Conservation (phyloP, 1,139 yeast genomes). For the Chernovozyma sophiae-reginae region DNA sequence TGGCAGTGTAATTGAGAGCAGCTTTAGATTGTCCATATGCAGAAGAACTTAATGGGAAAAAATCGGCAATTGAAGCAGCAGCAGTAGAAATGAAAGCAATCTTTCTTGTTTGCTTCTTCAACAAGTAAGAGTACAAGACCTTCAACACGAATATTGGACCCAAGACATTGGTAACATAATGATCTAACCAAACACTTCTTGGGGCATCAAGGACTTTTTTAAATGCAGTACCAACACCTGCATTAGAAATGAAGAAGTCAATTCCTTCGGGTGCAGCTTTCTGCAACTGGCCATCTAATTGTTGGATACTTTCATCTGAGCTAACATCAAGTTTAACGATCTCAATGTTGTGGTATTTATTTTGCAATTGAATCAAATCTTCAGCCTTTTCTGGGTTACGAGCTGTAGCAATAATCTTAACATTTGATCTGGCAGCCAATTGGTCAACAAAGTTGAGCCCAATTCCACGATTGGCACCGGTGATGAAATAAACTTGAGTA, state of each 20-base stretch:
- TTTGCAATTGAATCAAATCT: slow-evolving; percentile 6
- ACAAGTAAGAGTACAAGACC: slow-evolving; percentile 21
- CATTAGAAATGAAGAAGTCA: slow-evolving; percentile 17
- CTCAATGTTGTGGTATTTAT: slow-evolving; percentile 4
- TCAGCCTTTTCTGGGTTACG: slow-evolving; percentile 13
- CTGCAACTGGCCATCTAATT: slow-evolving; percentile 3
- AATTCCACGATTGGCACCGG: slow-evolving; percentile 22
- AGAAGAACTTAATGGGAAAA: slow-evolving; percentile 7
- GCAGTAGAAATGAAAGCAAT: slow-evolving; percentile 21
- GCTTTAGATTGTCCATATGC: slow-evolving; percentile 21
- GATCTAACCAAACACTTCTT: slow-evolving; percentile 14
- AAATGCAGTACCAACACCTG: slow-evolving; percentile 11
- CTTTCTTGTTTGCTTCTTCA: slow-evolving; percentile 17
- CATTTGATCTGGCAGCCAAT: slow-evolving; percentile 8
- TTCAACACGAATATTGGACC: slow-evolving; percentile 28
- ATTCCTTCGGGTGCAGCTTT: slow-evolving; percentile 7
- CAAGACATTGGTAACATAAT: slow-evolving; percentile 22
- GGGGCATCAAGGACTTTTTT: slow-evolving; percentile 6
- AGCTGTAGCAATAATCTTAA: slow-evolving; percentile 15
- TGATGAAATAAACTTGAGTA: slow-evolving; percentile 17
- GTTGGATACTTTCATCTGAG: slow-evolving; percentile 6
- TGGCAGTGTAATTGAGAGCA: slow-evolving; percentile 12
- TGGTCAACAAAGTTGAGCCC: slow-evolving; percentile 14
- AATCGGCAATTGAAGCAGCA: slow-evolving; percentile 17
- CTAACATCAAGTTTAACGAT: slow-evolving; percentile 5